A percentile compares a stretch with the other conserved stretches of the same genome.
Conservation (phyloP, 495 filamentous ascomycete species). For the Tuber aestivum region DNA sequence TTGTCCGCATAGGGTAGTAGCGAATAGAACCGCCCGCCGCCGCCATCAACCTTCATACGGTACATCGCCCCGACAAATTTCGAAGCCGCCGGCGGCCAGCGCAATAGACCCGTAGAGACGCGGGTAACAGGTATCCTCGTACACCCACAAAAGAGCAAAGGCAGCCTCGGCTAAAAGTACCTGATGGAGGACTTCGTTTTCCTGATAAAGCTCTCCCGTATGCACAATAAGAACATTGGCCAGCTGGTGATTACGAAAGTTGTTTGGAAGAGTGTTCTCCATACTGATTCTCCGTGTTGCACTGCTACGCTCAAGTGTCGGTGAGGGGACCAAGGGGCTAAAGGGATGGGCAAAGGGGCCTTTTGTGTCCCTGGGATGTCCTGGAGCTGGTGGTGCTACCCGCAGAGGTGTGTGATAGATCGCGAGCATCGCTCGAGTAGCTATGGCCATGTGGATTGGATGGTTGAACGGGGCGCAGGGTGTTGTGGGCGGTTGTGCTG, state of each 20-base stretch:
- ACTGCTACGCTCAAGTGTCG: neutral
- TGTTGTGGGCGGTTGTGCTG: too few relatives aligned
- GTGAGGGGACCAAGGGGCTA: neutral
- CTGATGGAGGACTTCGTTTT: slow-evolving; percentile 42
- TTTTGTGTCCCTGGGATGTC: too few relatives aligned
- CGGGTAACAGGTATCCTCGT: slow-evolving; percentile 29
- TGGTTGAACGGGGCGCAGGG: too few relatives aligned
- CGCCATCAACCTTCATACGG: too few relatives aligned
- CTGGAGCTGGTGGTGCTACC: too few relatives aligned
- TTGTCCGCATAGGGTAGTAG: too few relatives aligned
- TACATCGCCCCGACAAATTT: slow-evolving; percentile 37
- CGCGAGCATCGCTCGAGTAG: too few relatives aligned
- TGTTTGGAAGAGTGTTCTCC: slow-evolving; percentile 24
- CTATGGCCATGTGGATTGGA: too few relatives aligned
- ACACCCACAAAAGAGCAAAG: slow-evolving; percentile 24
- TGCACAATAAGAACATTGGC: neutral
- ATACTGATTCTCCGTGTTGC: slow-evolving; percentile 18
- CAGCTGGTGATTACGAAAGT: slow-evolving; percentile 5
- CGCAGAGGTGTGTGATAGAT: too few relatives aligned
- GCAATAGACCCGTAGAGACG: slow-evolving; percentile 36
- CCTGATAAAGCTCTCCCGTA: slow-evolving; percentile 13
- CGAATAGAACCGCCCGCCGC: too few relatives aligned
- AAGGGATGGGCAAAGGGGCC: neutral
- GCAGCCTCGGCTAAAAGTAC: slow-evolving; percentile 44
- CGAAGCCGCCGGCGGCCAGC: slow-evolving; percentile 41